Evolutionary conservation across 2,329 filamentous ascomycete genomes (phyloP).

Genomic region (Golovinomyces cichoracearum): DNA sequence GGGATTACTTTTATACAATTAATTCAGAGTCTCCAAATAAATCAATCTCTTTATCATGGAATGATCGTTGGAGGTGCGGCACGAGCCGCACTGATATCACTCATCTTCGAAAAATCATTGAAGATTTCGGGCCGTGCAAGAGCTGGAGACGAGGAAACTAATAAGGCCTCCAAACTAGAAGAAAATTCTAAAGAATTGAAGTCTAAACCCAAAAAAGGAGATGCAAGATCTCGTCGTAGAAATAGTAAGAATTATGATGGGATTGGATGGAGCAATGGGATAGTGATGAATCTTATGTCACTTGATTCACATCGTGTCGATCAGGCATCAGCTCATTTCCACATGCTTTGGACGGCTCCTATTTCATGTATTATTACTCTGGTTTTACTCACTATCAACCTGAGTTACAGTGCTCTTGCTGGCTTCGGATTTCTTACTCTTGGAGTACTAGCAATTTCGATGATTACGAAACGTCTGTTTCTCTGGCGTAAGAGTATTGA

Average conservation of each 20-base stretch:
- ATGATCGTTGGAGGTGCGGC: constrained; percentile 76
- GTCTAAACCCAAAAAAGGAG: neutral
- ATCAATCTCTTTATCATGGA: constrained; percentile 78
- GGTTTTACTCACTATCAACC: constrained; percentile 55
- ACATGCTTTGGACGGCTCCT: constrained; percentile 73
- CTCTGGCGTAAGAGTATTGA: constrained; percentile 56
- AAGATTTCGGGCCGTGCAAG: constrained; percentile 66
- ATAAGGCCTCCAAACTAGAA: constrained; percentile 17
- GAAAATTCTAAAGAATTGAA: neutral
- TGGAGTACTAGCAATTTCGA: constrained; percentile 50
- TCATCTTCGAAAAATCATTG: constrained; percentile 86
- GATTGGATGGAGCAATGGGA: constrained; percentile 72
- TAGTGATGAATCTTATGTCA: constrained; percentile 81
- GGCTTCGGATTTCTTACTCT: constrained; percentile 65
- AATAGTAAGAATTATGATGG: constrained; percentile 30
- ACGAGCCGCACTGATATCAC: constrained; percentile 54
- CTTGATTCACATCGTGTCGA: constrained; percentile 86
- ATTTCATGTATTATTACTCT: constrained; percentile 55
- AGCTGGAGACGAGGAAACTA: constrained; percentile 41
- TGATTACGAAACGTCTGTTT: constrained; percentile 53
- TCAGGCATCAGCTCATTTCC: constrained; percentile 66
- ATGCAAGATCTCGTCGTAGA: constrained; percentile 5
- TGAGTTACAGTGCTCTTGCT: constrained; percentile 70
- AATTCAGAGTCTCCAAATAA: constrained; percentile 51
- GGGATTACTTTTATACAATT: constrained; percentile 72